Percentiles rank a stretch among this genome's conserved stretches.
These are phyloP conservation scores for Trematosphaeria pertusa DNA, from an alignment of 2,329 filamentous ascomycete species.

Conservation along the genomic window DNA sequence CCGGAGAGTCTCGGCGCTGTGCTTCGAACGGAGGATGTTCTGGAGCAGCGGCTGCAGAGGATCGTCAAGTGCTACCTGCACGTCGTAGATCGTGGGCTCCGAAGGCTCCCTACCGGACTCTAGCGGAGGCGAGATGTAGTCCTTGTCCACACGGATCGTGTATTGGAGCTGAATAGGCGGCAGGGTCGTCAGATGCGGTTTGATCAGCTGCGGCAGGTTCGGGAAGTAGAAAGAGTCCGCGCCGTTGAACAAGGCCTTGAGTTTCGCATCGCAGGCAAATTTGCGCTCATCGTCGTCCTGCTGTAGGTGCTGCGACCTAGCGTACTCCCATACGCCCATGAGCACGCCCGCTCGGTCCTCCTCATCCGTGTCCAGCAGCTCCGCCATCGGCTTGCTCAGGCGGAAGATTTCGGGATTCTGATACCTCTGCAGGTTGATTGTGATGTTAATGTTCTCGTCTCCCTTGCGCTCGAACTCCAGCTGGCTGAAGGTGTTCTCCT, in stretches of 20 bases:
- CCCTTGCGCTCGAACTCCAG: slow-evolving; percentile 89
- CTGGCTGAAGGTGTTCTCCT: slow-evolving; percentile 83
- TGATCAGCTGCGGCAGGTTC: slow-evolving; percentile 79
- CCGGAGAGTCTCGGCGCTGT: slow-evolving; percentile 70
- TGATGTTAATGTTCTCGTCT: slow-evolving; percentile 92
- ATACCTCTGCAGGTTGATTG: slow-evolving; percentile 82
- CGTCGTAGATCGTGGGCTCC: slow-evolving; percentile 84
- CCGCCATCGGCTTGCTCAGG: slow-evolving; percentile 78
- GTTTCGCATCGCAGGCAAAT: slow-evolving; percentile 84
- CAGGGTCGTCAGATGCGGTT: slow-evolving; percentile 77
- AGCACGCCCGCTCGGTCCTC: slow-evolving; percentile 87
- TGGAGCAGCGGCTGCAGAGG: slow-evolving; percentile 73
- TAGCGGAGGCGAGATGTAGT: slow-evolving; percentile 62
- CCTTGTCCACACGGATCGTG: slow-evolving; percentile 86
- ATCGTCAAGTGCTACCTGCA: slow-evolving; percentile 84
- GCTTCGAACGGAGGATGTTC: slow-evolving; percentile 55
- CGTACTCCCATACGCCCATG: slow-evolving; percentile 95
- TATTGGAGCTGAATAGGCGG: slow-evolving; percentile 85
- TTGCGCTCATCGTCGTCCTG: slow-evolving; percentile 95
- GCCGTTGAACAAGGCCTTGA: slow-evolving; percentile 76
- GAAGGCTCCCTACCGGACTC: slow-evolving; percentile 72
- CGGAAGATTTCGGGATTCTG: slow-evolving; percentile 86
- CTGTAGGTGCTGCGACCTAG: slow-evolving; percentile 82
- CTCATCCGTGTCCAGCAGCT: slow-evolving; percentile 84
- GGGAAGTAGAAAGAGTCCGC: slow-evolving; percentile 85